phyloP scores from a whole-genome alignment of 78 protist species.

The Bodo saltans region DNA sequence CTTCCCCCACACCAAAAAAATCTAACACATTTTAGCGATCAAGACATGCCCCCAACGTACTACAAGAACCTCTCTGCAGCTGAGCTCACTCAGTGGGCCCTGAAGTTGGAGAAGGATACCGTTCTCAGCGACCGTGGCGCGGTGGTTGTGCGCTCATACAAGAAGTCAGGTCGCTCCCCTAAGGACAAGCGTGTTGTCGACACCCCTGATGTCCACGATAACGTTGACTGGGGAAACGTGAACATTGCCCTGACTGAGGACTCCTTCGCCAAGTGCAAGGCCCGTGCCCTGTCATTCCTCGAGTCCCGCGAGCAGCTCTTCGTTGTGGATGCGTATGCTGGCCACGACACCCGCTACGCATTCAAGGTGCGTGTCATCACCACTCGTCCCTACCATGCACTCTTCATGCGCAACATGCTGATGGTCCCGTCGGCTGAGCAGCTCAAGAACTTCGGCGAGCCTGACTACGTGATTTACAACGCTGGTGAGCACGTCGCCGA shows the following conservation, averaged over 20 bases:
- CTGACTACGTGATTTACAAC: conserved; percentile 83
- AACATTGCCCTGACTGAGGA: conserved; percentile 64
- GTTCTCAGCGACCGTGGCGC: conserved; percentile 63
- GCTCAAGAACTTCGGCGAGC: conserved; percentile 66
- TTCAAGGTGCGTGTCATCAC: conserved; percentile 78
- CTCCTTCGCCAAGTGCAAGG: conserved; percentile 74
- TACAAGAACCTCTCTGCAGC: conserved; percentile 56
- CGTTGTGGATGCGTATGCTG: conserved; percentile 85
- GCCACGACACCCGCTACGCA: conserved; percentile 73
- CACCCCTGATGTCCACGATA: conserved; percentile 39
- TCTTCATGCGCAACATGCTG: conserved; percentile 88
- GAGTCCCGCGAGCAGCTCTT: conserved; percentile 72
- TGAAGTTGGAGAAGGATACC: conserved; percentile 52
- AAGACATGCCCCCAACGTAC: background rate
- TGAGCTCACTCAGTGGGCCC: conserved; percentile 72
- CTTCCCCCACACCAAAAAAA: too few species aligned
- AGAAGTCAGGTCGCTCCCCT: conserved; percentile 81
- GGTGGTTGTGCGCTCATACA: conserved; percentile 59
- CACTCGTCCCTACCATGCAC: conserved; percentile 83
- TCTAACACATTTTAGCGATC: too few species aligned
- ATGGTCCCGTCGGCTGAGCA: conserved; percentile 77
- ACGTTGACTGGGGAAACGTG: conserved; percentile 85
- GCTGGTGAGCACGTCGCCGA: conserved; percentile 87
- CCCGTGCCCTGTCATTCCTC: conserved; percentile 86
- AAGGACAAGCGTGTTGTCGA: conserved; percentile 77